Base-by-base conservation (phyloP, 2,329 filamentous ascomycete species). In the Gyromitra esculenta region DNA sequence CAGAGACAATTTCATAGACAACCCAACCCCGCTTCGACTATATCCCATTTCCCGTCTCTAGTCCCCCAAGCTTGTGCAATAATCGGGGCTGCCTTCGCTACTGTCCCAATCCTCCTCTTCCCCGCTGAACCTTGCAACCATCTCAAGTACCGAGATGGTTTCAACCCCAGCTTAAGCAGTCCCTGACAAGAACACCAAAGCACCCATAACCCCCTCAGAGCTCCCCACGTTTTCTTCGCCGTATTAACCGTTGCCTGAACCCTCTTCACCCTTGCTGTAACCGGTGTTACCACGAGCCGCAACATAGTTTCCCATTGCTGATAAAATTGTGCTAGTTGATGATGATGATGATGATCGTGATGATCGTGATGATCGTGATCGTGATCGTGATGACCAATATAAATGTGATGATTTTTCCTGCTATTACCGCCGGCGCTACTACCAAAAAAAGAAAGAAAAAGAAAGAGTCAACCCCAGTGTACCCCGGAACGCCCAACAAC, bases 141-240 rank as follows among this genome's bases (percentile, higher is more conserved):
- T 21, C 31, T 21, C 21, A 66, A 60, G 48, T 73, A 66, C 39
- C 35, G 59, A 6, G 72, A 57, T 35, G 57, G 57, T 35, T 31
- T 72, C 25, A 52, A 21, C 31, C 48, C 50, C 57, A 62, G 41
- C 43, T 48, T 74, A 63, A 75, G 48, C 37, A 69, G 21, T 9
- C 57, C 57, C 13, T 69, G 41, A 43, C 50, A 75, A 57, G 43
- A 75, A 59, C 65, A 73, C 71, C 69, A 65, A 66, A 66, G 60
- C n/a, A 75, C 72, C 41, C 39, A 75, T 37, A 52, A 37, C 11
- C 65, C 57, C 25, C 39, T 63, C 37, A 73, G 63, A 66, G 57
- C 25, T 15, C 18, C 57, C 59, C 48, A 62, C n/a, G 39, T 45
- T 18, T 75, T 50, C 59, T 57, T 65, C 64, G 39, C 50, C 31